Evolutionary conservation across 176 grass and related monocot species (phyloP).

Genomic region (Avena sativa): DNA sequence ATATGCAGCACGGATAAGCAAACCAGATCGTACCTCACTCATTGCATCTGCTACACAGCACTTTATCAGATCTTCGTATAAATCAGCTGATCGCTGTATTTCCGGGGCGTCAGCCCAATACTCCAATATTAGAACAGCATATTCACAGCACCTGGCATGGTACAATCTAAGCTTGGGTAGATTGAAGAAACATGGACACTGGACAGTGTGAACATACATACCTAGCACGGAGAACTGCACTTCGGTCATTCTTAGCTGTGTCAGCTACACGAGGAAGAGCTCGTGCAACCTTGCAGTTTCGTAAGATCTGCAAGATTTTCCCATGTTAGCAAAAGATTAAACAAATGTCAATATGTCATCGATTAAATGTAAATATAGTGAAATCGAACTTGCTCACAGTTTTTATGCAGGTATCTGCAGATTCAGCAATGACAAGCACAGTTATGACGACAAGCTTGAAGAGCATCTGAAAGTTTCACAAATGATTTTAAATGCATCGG

Average conservation of each 20-base stretch:
- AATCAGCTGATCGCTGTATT: slow-evolving; percentile 90
- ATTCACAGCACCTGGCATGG: slow-evolving; percentile 86
- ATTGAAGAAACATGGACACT: slow-evolving; percentile 29
- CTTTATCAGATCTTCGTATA: slow-evolving; percentile 95
- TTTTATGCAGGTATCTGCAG: slow-evolving; percentile 96
- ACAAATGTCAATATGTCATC: slow-evolving; percentile 37
- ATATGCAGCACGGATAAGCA: slow-evolving; percentile 26
- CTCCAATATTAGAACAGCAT: slow-evolving; percentile 84
- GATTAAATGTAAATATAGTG: slow-evolving; percentile 23
- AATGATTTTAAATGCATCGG: slow-evolving; percentile 39
- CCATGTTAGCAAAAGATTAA: slow-evolving; percentile 40
- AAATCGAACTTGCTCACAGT: slow-evolving; percentile 66
- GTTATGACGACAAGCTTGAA: slow-evolving; percentile 99
- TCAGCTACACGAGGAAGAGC: slow-evolving; percentile 80
- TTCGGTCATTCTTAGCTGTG: slow-evolving; percentile 81
- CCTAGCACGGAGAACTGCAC: slow-evolving; percentile 83
- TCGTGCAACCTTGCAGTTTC: slow-evolving; percentile 83
- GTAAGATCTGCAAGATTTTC: slow-evolving; percentile 64
- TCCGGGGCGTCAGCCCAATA: slow-evolving; percentile 98
- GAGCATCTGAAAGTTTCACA: slow-evolving; percentile 65
- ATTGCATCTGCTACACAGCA: slow-evolving; percentile 97
- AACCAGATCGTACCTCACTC: slow-evolving; percentile 78
- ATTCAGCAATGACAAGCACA: slow-evolving; percentile 96
- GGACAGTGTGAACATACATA: slow-evolving; percentile 39
- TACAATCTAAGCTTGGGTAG: slow-evolving; percentile 34